phyloP scores from a whole-genome alignment of 2,329 filamentous ascomycete species.

The Didymellaceae sp. region DNA sequence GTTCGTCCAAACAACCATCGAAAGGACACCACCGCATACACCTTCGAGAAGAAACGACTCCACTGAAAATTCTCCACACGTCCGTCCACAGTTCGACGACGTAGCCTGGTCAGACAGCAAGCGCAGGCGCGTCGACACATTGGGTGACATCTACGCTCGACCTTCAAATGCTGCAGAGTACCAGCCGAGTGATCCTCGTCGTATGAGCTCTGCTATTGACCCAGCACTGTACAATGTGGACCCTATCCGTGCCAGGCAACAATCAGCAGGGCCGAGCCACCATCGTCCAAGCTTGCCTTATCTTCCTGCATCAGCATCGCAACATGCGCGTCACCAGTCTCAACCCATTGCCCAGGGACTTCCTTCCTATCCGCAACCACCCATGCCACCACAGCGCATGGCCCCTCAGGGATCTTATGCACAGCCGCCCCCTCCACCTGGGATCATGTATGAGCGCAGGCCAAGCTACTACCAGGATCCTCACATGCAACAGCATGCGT shows the following conservation, averaged over 20 bases:
- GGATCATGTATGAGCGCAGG: conserved; percentile 28
- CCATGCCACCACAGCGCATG: conserved; percentile 18
- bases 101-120: conserved; percentile 35
- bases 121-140: conserved; percentile 38
- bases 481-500: conserved; percentile 21
- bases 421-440: conserved; percentile 17
- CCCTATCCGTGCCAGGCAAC: conserved; percentile 10
- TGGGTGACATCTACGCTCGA: conserved; percentile 31
- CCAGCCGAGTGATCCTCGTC: conserved; percentile 22
- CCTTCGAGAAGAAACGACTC: conserved; percentile 38
- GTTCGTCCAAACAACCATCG: conserved; percentile 38
- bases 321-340: conserved; percentile 39
- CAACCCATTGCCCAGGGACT: conserved; percentile 30
- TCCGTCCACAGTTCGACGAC: conserved; percentile 39
- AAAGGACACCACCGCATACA: conserved; percentile 43
- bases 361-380: conserved; percentile 3
- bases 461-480: conserved; percentile 38
- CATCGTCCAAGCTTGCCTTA: conserved; percentile 41
- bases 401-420: conserved; percentile 19
- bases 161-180: conserved; percentile 24
- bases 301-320: conserved; percentile 22
- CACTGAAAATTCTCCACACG: conserved; percentile 36
- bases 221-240: conserved; percentile 24
- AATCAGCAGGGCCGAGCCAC: conserved; percentile 21
- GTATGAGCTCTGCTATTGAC: conserved; percentile 31